Base-by-base conservation (phyloP, 805 yeast species). In the Kluyveromyces nonfermentans region DNA sequence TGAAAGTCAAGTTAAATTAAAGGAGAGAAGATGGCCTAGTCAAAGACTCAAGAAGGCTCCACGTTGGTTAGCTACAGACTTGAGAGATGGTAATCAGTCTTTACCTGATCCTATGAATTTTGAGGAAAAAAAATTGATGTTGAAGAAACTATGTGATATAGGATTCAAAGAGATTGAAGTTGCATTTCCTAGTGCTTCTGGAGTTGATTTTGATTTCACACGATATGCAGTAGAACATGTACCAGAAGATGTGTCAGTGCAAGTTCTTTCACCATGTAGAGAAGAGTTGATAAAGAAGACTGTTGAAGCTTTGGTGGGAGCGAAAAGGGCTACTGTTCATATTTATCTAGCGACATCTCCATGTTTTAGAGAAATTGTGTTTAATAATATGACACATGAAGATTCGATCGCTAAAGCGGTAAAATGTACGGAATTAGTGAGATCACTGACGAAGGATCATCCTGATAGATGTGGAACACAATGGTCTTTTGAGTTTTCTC, bases 131-230 rank as follows among this genome's bases (percentile, higher is more conserved):
- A 79, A 79, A 56, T 75, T 70, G 43, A 84, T 80, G 64, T 82
- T 83, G 61, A 66, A 74, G 43, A 80, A 82, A 59, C 68, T 84
- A 35, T 73, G 83, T 14, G 83, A 80, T 21, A 64, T 83, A 34
- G 94, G 94, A 1, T 84, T 80, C 65, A 84, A 84, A 59, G 93
- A 84, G 62, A 84, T 84, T 46, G 93, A 84, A 62, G 93, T 85
- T 17, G 78, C 88, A 0, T 84, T 84, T 63, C 93, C 93, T 5
- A 72, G 85, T 15, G 93, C 93, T 3, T 78, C 86, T 3, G 89
- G 83, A 59, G 72, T 76, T 22, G 93, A 85, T 63, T 84, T 83
- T 55, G 90, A 84, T 56, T 85, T 84, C 64, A 84, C 93, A 30
- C 70, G 85, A 40, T 78, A 70, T 56, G 87, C 88, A 31, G 78